phyloP scores from a whole-genome alignment of 176 grass and related monocot species.

The Cymbopogon citratus region DNA sequence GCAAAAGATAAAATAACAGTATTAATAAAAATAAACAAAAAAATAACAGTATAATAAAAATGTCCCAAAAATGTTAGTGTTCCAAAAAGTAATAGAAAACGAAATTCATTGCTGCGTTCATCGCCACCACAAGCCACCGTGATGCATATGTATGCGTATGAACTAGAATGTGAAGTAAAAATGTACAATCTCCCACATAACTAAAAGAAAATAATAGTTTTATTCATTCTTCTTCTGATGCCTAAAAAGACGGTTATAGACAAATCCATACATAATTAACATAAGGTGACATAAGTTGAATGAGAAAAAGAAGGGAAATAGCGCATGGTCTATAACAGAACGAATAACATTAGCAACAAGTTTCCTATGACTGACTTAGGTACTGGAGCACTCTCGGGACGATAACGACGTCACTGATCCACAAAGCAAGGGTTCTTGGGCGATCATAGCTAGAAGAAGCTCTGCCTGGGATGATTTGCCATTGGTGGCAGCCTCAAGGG shows the following conservation, averaged over 20 bases:
- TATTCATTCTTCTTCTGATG: constrained; percentile 31
- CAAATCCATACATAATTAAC: constrained; percentile 35
- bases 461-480: not conserved
- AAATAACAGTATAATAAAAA: too few relatives aligned
- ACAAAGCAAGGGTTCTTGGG: not conserved
- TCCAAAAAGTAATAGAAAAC: too few relatives aligned
- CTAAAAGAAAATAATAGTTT: not conserved
- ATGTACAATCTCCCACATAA: not conserved
- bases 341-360: constrained; percentile 19
- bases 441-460: not conserved
- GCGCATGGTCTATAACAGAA: constrained; percentile 13
- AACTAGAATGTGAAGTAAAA: not conserved
- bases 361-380: constrained; percentile 3
- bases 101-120: too few relatives aligned
- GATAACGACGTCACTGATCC: constrained; percentile 1
- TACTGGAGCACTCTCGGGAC: not conserved
- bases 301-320: constrained; percentile 12
- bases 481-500: not conserved
- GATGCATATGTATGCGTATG: not conserved
- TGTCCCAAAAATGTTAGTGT: too few relatives aligned
- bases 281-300: not conserved
- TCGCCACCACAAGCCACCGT: too few relatives aligned
- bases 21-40: too few relatives aligned
- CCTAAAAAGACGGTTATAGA: constrained; percentile 38
- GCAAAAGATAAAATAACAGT: too few relatives aligned